A percentile compares a stretch with the other conserved stretches of the same genome.
These are phyloP conservation scores for Aurinia saxatilis DNA, from an alignment of 345 rosid genomes.

Conservation along the genomic window DNA sequence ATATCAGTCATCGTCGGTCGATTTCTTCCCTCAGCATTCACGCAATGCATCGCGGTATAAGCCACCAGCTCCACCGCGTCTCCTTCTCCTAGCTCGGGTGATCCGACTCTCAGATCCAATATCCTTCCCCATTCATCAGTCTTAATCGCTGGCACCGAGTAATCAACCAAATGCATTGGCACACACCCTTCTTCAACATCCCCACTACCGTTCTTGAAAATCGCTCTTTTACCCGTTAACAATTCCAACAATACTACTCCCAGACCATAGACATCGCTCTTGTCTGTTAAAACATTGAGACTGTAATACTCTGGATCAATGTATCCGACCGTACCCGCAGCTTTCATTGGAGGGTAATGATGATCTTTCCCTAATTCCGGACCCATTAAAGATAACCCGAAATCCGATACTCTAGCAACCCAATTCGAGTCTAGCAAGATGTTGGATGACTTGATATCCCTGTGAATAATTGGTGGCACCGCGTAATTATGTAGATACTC, in stretches of 20 bases:
- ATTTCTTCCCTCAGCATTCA: constrained; percentile 59
- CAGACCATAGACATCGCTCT: constrained; percentile 86
- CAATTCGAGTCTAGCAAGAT: constrained; percentile 65
- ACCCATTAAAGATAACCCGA: constrained; percentile 70
- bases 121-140: constrained; percentile 37
- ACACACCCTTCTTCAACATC: constrained; percentile 33
- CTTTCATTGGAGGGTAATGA: constrained; percentile 43
- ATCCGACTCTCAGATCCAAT: constrained; percentile 58
- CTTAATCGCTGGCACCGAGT: constrained; percentile 49
- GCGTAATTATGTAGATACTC: constrained; percentile 84
- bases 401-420: constrained; percentile 83
- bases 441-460: constrained; percentile 84
- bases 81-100: constrained; percentile 43
- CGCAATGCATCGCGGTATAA: constrained; percentile 72
- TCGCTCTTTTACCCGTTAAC: constrained; percentile 68
- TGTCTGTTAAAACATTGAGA: constrained; percentile 64
- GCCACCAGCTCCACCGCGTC: constrained; percentile 88
- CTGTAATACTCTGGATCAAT: constrained; percentile 93
- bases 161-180: constrained; percentile 63
- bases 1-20: constrained; percentile 62
- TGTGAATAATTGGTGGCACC: constrained; percentile 77
- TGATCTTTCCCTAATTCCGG: constrained; percentile 41
- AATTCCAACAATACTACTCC: constrained; percentile 81
- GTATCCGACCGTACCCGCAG: constrained; percentile 87
- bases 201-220: constrained; percentile 37